Conservation (phyloP, 352 stramenopile species). For the Globisporangium canariense region DNA sequence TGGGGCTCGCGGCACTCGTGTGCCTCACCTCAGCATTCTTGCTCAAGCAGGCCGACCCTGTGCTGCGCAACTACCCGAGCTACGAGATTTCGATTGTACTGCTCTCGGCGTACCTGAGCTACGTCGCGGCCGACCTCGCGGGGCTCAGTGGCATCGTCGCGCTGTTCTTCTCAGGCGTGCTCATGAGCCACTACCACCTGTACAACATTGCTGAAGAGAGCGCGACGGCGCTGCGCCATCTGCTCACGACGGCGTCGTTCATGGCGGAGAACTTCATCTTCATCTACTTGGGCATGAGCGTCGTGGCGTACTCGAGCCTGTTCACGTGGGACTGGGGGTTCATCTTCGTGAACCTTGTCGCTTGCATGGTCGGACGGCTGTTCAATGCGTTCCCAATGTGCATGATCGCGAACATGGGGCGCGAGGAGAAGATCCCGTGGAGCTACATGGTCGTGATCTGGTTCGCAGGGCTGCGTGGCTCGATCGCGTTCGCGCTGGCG, state of each 20-base stretch:
- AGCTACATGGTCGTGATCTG: conserved; percentile 89
- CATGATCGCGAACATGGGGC: conserved; percentile 63
- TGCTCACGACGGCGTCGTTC: conserved; percentile 78
- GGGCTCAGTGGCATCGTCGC: conserved; percentile 91
- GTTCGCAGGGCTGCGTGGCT: conserved; percentile 91
- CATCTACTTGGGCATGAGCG: conserved; percentile 84
- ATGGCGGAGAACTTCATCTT: conserved; percentile 88
- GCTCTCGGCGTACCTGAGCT: conserved; percentile 79
- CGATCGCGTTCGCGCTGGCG: conserved; percentile 89
- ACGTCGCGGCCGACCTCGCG: conserved; percentile 71
- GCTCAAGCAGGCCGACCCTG: conserved; percentile 73
- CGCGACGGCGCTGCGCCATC: conserved; percentile 65
- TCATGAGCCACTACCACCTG: conserved; percentile 87
- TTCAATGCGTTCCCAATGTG: conserved; percentile 82
- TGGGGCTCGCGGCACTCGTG: conserved; percentile 64
- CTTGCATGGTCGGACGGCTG: conserved; percentile 61
- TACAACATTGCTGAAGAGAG: conserved; percentile 81
- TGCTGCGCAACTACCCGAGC: conserved; percentile 68
- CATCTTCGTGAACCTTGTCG: conserved; percentile 67
- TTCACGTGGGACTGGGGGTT: conserved; percentile 87
- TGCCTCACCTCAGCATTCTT: conserved; percentile 80
- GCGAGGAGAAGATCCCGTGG: conserved; percentile 65
- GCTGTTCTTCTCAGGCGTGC: conserved; percentile 91
- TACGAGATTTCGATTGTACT: conserved; percentile 89
- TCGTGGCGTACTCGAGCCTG: conserved; percentile 71